phyloP scores from a whole-genome alignment of 1,139 yeast species.

The Taiozyma sp. region DNA sequence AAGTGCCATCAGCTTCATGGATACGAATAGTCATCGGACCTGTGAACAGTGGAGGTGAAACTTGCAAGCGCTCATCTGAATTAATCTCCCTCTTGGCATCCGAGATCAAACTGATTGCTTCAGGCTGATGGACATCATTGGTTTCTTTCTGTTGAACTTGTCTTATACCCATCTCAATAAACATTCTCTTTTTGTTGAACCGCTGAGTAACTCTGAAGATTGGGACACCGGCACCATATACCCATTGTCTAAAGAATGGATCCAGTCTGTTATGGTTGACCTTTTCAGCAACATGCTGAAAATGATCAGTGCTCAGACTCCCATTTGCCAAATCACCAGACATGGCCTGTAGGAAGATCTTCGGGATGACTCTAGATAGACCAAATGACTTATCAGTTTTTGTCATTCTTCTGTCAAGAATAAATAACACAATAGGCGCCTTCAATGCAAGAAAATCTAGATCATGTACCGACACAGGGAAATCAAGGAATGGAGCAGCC shows the following conservation, averaged over 20 bases:
- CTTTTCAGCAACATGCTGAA: constrained; percentile 89
- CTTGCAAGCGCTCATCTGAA: background rate
- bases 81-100: constrained; percentile 29
- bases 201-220: constrained; percentile 83
- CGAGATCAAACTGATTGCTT: constrained; percentile 32
- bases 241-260: constrained; percentile 89
- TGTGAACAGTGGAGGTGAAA: constrained; percentile 52
- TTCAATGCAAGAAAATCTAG: constrained; percentile 67
- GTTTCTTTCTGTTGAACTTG: constrained; percentile 80
- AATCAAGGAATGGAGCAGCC: constrained; percentile 59
- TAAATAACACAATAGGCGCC: constrained; percentile 81
- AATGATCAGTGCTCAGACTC: constrained; percentile 75
- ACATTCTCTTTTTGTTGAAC: constrained; percentile 89
- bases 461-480: constrained; percentile 62
- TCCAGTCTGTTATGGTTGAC: constrained; percentile 87
- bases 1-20: constrained; percentile 99
- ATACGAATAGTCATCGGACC: constrained; percentile 98
- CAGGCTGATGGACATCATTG: constrained; percentile 44
- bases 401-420: constrained; percentile 89
- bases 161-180: constrained; percentile 90
- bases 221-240: constrained; percentile 86
- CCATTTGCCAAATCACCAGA: constrained; percentile 86
- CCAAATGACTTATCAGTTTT: constrained; percentile 95
- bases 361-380: constrained; percentile 85
- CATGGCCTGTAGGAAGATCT: constrained; percentile 89